Base-by-base conservation (phyloP, 176 grass and related monocot genomes). In the Saccharum spontaneum region DNA sequence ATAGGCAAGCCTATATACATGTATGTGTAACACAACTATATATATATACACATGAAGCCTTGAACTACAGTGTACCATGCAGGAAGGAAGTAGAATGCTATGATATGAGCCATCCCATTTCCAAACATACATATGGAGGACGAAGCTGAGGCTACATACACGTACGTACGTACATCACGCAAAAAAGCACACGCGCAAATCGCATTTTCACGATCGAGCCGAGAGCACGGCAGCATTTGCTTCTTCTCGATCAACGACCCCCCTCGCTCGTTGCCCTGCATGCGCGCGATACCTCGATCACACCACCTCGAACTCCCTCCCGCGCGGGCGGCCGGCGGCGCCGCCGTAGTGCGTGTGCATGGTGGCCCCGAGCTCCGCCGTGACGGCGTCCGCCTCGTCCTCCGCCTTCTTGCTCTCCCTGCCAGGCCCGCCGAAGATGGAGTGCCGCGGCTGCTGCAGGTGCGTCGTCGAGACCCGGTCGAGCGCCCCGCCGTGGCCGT, bases 331-430 rank as follows among this genome's bases (percentile, higher is more conserved):
- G 9, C 66, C 81, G 17, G 82, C 76, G 38, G 17, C 49, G 37
- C 3, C 81, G 46, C 73, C 88, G 75, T 84, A 80, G 59, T 68
- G 76, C 54, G 1, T 38, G 30, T 22, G 48, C 73, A 37, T 68
- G 4, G 22, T 23, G 23, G 86, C 80, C 10, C 82, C 82, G 61
- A 89, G 91, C 75, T 98, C 93, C 37, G 69, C 75, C 48, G 75
- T 34, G 4, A 95, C 59, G 10, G 85, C 83, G 57, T 86, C 90
- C 5, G 85, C 77, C 16, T 94, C 91, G 33, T 93, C 76, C 23
- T 84, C 67, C 13, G n/a, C 59, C 59, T 90, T 89, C 73, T 69
- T 90, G 87, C 83, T 85, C 83, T 39, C 74, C 75, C 36, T 80
- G 38, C 70, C 86, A 3, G 15, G 23, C 4, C 48, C 86, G 48